Evolutionary conservation across 192 early-diverging fungal species (phyloP).

Genomic region (Irineochytrium annulatum): DNA sequence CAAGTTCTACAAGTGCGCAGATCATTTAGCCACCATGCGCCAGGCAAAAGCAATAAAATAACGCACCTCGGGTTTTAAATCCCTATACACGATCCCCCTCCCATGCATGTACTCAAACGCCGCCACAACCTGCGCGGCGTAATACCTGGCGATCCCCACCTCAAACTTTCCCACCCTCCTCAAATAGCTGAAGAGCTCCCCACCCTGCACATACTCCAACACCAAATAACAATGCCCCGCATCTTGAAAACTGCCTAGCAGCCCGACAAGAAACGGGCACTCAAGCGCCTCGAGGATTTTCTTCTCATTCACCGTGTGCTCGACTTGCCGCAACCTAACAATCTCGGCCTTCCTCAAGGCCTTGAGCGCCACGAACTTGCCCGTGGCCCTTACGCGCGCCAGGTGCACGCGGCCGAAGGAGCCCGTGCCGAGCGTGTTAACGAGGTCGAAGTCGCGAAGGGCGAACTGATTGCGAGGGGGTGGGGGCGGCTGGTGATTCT

Average conservation of each 20-base stretch:
- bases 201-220: conserved; percentile 89
- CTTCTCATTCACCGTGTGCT: conserved; percentile 93
- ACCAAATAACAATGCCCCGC: conserved; percentile 81
- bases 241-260: conserved; percentile 84
- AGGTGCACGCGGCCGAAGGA: conserved; percentile 93
- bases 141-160: conserved; percentile 73
- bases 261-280: conserved; percentile 83
- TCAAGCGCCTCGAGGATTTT: conserved; percentile 75
- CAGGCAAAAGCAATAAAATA: not conserved
- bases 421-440: conserved; percentile 65
- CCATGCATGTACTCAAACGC: conserved; percentile 80
- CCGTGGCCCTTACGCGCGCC: conserved; percentile 65
- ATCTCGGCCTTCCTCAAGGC: conserved; percentile 83
- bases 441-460: conserved; percentile 16
- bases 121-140: conserved; percentile 75
- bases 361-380: conserved; percentile 85
- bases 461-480: conserved; percentile 8
- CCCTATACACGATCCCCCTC: conserved; percentile 76
- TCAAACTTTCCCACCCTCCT: conserved; percentile 69
- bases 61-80: conserved; percentile 71
- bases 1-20: conserved; percentile 55
- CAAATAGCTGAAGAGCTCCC: conserved; percentile 86
- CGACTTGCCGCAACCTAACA: conserved; percentile 85
- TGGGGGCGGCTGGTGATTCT: not conserved
- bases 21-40: not conserved